Percentiles rank a stretch among this genome's conserved stretches.
These are phyloP conservation scores for Hypholoma fasciculare DNA, from an alignment of 768 basidiomycete species.

Conservation along the genomic window DNA sequence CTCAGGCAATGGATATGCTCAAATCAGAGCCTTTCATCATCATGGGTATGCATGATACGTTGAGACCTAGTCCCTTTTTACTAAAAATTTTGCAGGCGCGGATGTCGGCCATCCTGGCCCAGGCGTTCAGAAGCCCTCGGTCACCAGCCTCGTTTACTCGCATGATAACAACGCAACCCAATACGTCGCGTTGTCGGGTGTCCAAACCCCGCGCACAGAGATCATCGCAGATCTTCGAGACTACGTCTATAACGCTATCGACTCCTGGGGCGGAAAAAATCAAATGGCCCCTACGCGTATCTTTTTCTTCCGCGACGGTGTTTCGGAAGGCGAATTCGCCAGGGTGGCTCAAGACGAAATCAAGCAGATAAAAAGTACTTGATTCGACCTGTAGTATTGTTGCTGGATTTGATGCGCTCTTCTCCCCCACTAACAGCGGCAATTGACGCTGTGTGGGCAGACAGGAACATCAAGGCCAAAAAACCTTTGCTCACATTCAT, in stretches of 20 bases:
- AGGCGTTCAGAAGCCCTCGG: conserved; percentile 50
- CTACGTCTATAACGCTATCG: conserved; percentile 18
- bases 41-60: conserved; percentile 27
- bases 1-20: conserved; percentile 24
- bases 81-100: conserved; percentile 36
- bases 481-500: conserved; percentile 52
- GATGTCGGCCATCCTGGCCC: conserved; percentile 67
- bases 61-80: not conserved
- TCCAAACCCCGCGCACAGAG: conserved; percentile 50
- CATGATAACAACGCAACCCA: conserved; percentile 42
- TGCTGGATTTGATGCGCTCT: not conserved
- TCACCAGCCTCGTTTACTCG: conserved; percentile 61
- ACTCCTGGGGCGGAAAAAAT: conserved; percentile 12
- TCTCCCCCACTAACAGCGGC: conserved; percentile 6
- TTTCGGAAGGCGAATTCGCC: conserved; percentile 43
- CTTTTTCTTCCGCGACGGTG: conserved; percentile 50
- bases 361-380: conserved; percentile 39
- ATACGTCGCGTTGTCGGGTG: conserved; percentile 41
- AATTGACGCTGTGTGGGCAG: conserved; percentile 11
- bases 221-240: conserved; percentile 40
- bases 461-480: not conserved
- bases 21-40: conserved; percentile 33
- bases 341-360: conserved; percentile 44
- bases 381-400: not conserved
- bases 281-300: conserved; percentile 25